Conservation (phyloP, 768 basidiomycete genomes). For the Fistulinella prunicolor region DNA sequence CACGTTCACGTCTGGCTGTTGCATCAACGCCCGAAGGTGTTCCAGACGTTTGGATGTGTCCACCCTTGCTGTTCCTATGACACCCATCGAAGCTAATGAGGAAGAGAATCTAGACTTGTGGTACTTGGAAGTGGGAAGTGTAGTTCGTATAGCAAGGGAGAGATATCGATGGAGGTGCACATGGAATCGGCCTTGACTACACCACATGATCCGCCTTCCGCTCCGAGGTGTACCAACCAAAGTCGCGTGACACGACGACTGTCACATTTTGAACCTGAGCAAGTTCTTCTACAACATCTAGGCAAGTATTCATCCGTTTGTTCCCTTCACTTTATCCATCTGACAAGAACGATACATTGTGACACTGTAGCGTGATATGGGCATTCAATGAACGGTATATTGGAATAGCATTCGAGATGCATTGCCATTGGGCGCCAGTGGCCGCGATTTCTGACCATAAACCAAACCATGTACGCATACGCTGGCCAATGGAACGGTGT, state of each 20-base stretch:
- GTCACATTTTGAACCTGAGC: too few relatives aligned
- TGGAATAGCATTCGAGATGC: too few relatives aligned
- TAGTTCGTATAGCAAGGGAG: slow-evolving; percentile 10
- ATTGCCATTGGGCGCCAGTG: too few relatives aligned
- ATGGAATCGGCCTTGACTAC: slow-evolving; percentile 11
- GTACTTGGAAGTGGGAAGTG: neutral
- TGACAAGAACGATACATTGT: too few relatives aligned
- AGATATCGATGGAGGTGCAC: slow-evolving; percentile 22
- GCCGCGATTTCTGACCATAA: too few relatives aligned
- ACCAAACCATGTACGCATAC: too few relatives aligned
- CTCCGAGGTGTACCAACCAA: slow-evolving; percentile 13
- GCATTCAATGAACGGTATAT: too few relatives aligned
- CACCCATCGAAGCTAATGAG: slow-evolving; percentile 35
- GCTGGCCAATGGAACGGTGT: too few relatives aligned
- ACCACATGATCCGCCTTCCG: slow-evolving; percentile 32
- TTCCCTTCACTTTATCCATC: too few relatives aligned
- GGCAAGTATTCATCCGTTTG: too few relatives aligned
- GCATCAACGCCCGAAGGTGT: slow-evolving; percentile 70
- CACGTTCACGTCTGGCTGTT: slow-evolving; percentile 47
- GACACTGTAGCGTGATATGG: too few relatives aligned
- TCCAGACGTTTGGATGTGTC: slow-evolving; percentile 63
- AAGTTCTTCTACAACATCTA: too few relatives aligned
- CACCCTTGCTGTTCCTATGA: slow-evolving; percentile 41
- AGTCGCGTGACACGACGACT: slow-evolving; percentile 10
- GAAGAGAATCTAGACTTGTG: slow-evolving; percentile 7